A percentile compares a stretch with the other conserved stretches of the same genome.
Conservation (phyloP, 192 early-diverging fungal genomes). For the Podila epicladia region DNA sequence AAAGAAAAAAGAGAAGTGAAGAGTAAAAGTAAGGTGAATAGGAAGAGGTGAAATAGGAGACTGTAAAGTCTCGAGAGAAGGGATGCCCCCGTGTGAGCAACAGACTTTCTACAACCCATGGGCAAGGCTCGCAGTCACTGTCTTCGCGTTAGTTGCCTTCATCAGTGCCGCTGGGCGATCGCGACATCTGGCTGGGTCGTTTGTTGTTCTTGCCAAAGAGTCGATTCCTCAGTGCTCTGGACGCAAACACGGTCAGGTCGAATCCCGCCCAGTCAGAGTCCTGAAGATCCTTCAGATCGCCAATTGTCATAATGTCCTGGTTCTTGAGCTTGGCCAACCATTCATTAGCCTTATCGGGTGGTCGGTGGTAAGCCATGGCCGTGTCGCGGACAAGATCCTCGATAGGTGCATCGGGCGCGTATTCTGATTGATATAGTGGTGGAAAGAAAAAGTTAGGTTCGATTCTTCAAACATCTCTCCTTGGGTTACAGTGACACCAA, state of each 20-base stretch:
- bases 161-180: background rate
- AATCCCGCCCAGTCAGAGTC: slow-evolving; percentile 80
- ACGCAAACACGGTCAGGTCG: slow-evolving; percentile 66
- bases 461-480: too few relatives aligned
- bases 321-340: slow-evolving; percentile 73
- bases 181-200: slow-evolving; percentile 7
- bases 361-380: slow-evolving; percentile 71
- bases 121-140: too few relatives aligned
- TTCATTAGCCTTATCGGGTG: slow-evolving; percentile 74
- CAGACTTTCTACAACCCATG: too few relatives aligned
- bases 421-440: slow-evolving; percentile 41
- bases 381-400: slow-evolving; percentile 78
- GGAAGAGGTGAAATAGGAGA: background rate
- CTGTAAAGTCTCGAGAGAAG: too few relatives aligned
- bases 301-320: slow-evolving; percentile 85
- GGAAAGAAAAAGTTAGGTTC: background rate
- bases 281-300: slow-evolving; percentile 75
- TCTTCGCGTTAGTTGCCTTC: background rate
- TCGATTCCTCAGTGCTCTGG: slow-evolving; percentile 63
- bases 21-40: background rate
- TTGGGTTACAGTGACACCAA: too few relatives aligned
- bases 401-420: slow-evolving; percentile 68
- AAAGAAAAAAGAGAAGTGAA: background rate
- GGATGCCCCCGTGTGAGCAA: too few relatives aligned
- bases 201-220: slow-evolving; percentile 54